Evolutionary conservation across 1,284 basidiomycete species (phyloP).

Genomic region (Boletus semigastroideus): DNA sequence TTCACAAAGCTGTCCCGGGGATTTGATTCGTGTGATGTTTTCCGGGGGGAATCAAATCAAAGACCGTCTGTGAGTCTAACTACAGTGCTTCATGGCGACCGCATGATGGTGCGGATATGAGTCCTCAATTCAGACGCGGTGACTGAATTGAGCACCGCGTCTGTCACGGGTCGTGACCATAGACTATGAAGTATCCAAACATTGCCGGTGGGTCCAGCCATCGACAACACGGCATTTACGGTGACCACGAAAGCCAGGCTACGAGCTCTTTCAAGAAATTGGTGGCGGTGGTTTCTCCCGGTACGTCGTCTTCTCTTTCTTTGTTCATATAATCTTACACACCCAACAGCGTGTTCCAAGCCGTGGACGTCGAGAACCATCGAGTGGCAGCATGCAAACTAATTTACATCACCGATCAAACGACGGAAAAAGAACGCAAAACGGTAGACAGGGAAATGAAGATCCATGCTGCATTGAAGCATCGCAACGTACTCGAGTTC

Average conservation of each 20-base stretch:
- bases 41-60: too few relatives aligned
- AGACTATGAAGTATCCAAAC: conserved; percentile 31
- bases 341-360: conserved; percentile 71
- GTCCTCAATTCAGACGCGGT: too few relatives aligned
- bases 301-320: conserved; percentile 39
- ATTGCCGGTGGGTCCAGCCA: conserved; percentile 23
- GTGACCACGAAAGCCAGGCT: conserved; percentile 46
- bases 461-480: conserved; percentile 83
- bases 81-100: too few relatives aligned
- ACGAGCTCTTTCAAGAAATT: conserved; percentile 69
- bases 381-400: conserved; percentile 86
- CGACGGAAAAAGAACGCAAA: conserved; percentile 68
- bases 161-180: conserved; percentile 21
- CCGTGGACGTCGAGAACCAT: conserved; percentile 65
- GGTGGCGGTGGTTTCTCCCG: conserved; percentile 85
- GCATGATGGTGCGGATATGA: too few relatives aligned
- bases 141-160: too few relatives aligned
- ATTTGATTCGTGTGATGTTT: too few relatives aligned
- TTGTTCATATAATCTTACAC: conserved; percentile 2
- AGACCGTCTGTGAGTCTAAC: too few relatives aligned
- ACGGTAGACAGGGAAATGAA: conserved; percentile 92
- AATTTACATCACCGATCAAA: conserved; percentile 59
- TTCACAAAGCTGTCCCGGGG: too few relatives aligned
- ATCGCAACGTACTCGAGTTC: conserved; percentile 84
- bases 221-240: neutral